These are phyloP conservation scores for Colletotrichum eleusines DNA, from an alignment of 2,329 filamentous ascomycete species.

Conservation along the genomic window DNA sequence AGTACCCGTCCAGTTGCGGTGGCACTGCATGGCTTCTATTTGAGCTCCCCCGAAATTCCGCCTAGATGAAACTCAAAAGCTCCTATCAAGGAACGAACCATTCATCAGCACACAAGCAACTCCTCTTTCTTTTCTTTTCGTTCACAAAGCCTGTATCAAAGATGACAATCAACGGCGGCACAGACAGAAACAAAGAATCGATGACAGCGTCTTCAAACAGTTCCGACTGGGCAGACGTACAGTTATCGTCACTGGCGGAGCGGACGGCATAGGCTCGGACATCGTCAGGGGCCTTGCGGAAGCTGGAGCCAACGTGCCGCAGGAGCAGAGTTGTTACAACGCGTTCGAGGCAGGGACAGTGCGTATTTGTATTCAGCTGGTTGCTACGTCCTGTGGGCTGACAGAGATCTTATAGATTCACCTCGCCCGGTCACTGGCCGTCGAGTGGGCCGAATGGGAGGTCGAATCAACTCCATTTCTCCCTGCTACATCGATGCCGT, in stretches of 20 bases:
- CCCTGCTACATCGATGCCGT: too few relatives aligned
- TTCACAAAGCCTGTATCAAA: not conserved
- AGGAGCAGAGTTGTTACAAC: too few relatives aligned
- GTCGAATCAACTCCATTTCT: too few relatives aligned
- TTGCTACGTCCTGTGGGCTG: too few relatives aligned
- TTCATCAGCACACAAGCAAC: too few relatives aligned
- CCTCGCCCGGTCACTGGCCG: too few relatives aligned
- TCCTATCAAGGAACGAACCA: not conserved
- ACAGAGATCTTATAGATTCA: too few relatives aligned
- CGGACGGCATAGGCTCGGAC: conserved; percentile 27
- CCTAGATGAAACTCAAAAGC: too few relatives aligned
- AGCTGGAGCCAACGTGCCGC: conserved; percentile 22
- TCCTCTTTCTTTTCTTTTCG: too few relatives aligned
- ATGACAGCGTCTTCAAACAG: conserved; percentile 36
- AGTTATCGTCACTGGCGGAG: conserved; percentile 28
- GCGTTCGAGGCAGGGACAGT: too few relatives aligned
- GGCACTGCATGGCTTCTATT: not conserved
- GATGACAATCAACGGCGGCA: conserved; percentile 11
- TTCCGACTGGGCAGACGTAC: conserved; percentile 37
- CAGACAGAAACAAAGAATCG: conserved; percentile 7
- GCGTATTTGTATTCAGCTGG: too few relatives aligned
- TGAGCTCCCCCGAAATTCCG: not conserved
- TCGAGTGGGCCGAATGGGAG: too few relatives aligned
- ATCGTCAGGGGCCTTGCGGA: conserved; percentile 31
- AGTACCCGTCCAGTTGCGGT: not conserved